A percentile compares a stretch with the other conserved stretches of the same genome.
Evolutionary conservation across 192 early-diverging fungal genomes (phyloP).

Genomic region (Kappamyces sp.): DNA sequence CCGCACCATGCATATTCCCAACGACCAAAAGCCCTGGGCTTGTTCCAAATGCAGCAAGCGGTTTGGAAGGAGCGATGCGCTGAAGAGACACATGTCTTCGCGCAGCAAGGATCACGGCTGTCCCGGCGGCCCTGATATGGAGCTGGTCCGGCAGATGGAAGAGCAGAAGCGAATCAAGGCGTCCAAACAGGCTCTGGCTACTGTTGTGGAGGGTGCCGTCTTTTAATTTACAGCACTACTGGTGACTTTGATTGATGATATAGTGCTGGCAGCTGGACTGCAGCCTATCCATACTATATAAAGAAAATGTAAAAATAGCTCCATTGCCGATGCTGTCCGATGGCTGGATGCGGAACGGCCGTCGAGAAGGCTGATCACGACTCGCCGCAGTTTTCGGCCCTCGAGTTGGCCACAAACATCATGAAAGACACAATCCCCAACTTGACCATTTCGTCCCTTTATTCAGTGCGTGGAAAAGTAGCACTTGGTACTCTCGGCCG

Average conservation of each 20-base stretch:
- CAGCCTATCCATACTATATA: too few species aligned
- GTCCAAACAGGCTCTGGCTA: background rate
- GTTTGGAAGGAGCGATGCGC: slow-evolving; percentile 12
- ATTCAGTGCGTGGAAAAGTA: slow-evolving; percentile 23
- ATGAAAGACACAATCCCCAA: too few species aligned
- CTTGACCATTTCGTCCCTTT: slow-evolving; percentile 12
- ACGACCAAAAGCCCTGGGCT: slow-evolving; percentile 16
- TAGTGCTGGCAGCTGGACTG: too few species aligned
- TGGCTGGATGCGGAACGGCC: too few species aligned
- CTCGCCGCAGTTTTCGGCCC: too few species aligned
- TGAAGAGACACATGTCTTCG: slow-evolving; percentile 14
- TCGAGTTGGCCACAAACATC: too few species aligned
- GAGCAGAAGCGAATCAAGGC: slow-evolving; percentile 7
- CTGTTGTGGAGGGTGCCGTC: slow-evolving; percentile 11
- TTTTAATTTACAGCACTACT: too few species aligned
- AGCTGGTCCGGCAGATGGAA: slow-evolving; percentile 10
- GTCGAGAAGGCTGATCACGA: too few species aligned
- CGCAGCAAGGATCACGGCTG: slow-evolving; percentile 13
- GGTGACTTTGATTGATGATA: too few species aligned
- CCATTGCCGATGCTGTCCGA: too few species aligned
- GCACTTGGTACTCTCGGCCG: too few species aligned
- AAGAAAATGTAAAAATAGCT: too few species aligned
- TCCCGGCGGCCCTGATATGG: slow-evolving; percentile 8
- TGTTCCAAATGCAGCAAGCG: slow-evolving; percentile 11
- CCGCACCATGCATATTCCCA: slow-evolving; percentile 31